Evolutionary conservation across 1,284 basidiomycete genomes (phyloP).

Genomic region (Rhodotorula sp.): DNA sequence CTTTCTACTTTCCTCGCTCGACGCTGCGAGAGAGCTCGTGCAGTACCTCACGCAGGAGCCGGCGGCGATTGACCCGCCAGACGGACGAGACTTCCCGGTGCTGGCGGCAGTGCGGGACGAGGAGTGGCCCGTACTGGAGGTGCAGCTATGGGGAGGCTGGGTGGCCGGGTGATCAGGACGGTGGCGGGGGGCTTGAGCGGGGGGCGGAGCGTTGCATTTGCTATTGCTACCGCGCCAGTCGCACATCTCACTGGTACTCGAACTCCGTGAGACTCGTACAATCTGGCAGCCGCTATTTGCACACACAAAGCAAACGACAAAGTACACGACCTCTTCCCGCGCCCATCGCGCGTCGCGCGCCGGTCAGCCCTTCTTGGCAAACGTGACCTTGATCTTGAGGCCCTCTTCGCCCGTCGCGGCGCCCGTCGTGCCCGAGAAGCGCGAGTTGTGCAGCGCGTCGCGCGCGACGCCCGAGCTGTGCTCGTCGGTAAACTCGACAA

Average conservation of each 20-base stretch:
- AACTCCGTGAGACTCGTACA: background rate
- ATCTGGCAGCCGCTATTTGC: background rate
- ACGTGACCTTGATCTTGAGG: conserved; percentile 78
- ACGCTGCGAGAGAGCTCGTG: conserved; percentile 14
- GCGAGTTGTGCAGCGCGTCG: conserved; percentile 93
- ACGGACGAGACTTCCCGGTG: background rate
- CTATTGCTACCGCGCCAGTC: no score
- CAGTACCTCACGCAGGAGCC: conserved; percentile 12
- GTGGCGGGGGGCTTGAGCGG: no score
- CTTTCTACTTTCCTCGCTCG: background rate
- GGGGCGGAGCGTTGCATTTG: background rate
- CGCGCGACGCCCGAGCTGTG: conserved; percentile 82
- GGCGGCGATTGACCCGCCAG: background rate
- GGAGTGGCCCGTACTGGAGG: conserved; percentile 21
- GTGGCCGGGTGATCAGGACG: no score
- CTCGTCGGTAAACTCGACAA: conserved; percentile 93
- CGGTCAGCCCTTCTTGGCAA: conserved; percentile 44
- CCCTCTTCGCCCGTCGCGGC: conserved; percentile 68
- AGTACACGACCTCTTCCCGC: background rate
- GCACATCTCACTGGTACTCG: no score
- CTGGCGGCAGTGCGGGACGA: no score
- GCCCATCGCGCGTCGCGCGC: background rate
- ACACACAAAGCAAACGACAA: background rate
- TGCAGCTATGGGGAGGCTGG: conserved; percentile 34
- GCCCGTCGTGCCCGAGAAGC: conserved; percentile 49